A percentile compares a stretch with the other conserved stretches of the same genome.
phyloP scores from a whole-genome alignment of 495 filamentous ascomycete species.

The Trichoderma orchidacearum region DNA sequence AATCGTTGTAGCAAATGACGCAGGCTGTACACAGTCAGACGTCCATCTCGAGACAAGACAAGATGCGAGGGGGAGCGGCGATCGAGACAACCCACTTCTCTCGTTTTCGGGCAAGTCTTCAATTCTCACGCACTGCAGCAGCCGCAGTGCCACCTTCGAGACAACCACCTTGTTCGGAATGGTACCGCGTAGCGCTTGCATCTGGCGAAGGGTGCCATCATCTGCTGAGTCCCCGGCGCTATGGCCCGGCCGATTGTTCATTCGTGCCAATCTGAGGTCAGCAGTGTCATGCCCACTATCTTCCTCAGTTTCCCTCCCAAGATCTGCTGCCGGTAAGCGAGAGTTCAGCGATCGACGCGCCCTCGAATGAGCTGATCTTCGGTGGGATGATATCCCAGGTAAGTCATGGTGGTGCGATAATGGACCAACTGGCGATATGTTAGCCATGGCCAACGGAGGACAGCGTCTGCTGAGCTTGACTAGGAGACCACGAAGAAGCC shows the following conservation, averaged over 20 bases:
- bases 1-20: conserved; percentile 45
- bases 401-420: neutral
- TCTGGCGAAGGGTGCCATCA: neutral
- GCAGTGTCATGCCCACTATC: neutral
- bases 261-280: neutral
- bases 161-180: conserved; percentile 33
- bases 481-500: too few species aligned
- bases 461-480: too few species aligned
- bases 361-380: neutral
- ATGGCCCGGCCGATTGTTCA: neutral
- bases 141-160: conserved; percentile 28
- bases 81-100: conserved; percentile 22
- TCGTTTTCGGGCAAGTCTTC: conserved; percentile 27
- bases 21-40: conserved; percentile 22
- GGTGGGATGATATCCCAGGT: neutral
- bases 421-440: neutral
- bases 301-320: neutral
- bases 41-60: neutral
- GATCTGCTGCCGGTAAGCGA: neutral
- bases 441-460: neutral
- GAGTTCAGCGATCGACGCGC: neutral
- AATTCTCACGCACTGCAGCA: conserved; percentile 28
- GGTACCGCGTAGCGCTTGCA: too few species aligned
- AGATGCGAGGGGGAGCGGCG: neutral
- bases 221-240: neutral